A percentile compares a stretch with the other conserved stretches of the same genome.
Evolutionary conservation across 495 filamentous ascomycete species (phyloP).

Genomic region (Copromyces sp.): DNA sequence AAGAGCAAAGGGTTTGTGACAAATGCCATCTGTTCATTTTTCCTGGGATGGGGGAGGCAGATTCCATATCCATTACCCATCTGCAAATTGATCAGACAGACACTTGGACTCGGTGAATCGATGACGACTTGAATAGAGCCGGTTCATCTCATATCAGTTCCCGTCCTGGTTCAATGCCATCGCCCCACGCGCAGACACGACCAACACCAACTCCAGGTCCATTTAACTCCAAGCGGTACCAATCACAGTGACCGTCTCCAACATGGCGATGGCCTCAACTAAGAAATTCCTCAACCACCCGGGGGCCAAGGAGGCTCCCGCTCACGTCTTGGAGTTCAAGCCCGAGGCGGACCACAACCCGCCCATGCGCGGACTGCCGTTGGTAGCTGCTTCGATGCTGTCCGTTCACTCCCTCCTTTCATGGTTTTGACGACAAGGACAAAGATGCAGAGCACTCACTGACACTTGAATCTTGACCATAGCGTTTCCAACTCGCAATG

Average conservation of each 20-base stretch:
- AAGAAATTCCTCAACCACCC: constrained; percentile 25
- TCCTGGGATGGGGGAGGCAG: background rate
- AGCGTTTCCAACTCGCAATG: constrained; percentile 20
- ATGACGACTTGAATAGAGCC: background rate
- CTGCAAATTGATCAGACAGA: background rate
- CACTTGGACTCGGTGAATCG: background rate
- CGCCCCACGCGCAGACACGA: background rate
- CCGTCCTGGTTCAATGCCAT: background rate
- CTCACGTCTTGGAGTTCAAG: constrained; percentile 12
- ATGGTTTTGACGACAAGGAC: background rate
- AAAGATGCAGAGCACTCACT: background rate
- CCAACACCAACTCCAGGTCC: background rate
- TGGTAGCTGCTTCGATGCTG: constrained; percentile 18
- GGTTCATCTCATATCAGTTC: background rate
- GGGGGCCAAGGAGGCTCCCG: constrained; percentile 21
- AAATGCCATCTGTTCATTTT: background rate
- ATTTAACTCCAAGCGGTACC: background rate
- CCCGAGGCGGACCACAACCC: constrained; percentile 23
- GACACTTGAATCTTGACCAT: background rate
- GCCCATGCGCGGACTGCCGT: constrained; percentile 17
- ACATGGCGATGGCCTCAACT: constrained; percentile 2
- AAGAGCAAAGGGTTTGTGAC: background rate
- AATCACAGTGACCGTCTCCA: background rate
- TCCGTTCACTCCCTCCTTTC: constrained; percentile 3
- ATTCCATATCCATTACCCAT: background rate